Conservation (phyloP, 768 basidiomycete species). For the Porphyrellus cyaneotinctus region DNA sequence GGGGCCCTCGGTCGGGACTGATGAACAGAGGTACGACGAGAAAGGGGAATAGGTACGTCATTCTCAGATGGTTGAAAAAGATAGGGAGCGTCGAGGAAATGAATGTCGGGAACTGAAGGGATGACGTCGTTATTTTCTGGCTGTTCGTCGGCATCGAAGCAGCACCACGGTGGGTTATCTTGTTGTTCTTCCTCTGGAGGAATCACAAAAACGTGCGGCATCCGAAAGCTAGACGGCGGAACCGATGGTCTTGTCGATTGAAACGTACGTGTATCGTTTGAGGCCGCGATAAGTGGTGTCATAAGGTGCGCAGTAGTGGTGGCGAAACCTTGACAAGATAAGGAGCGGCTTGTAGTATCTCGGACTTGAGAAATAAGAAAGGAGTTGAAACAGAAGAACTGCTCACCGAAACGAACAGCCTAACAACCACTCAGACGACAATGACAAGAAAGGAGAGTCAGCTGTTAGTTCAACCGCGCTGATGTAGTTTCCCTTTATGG, state of each 20-base stretch:
- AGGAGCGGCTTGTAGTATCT: conserved; percentile 16
- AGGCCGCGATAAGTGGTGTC: conserved; percentile 11
- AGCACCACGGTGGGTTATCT: conserved; percentile 50
- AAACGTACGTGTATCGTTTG: conserved; percentile 7
- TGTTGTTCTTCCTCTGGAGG: conserved; percentile 56
- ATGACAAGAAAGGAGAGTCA: conserved; percentile 8
- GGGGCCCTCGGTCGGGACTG: conserved; percentile 7
- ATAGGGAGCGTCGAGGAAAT: conserved; percentile 33
- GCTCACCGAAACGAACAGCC: conserved; percentile 14
- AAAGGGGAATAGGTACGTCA: neutral
- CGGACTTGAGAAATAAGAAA: neutral
- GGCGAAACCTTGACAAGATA: neutral
- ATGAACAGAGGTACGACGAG: conserved; percentile 5
- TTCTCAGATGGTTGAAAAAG: conserved; percentile 13
- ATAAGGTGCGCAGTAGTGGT: conserved; percentile 3
- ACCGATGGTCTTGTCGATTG: conserved; percentile 13
- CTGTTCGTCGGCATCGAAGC: conserved; percentile 46
- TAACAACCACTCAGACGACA: conserved; percentile 1
- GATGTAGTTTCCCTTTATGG: conserved; percentile 20
- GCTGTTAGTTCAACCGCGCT: conserved; percentile 20
- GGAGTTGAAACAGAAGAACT: neutral
- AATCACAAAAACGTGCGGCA: conserved; percentile 53
- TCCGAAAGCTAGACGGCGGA: conserved; percentile 8
- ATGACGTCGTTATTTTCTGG: conserved; percentile 18
- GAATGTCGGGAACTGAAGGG: conserved; percentile 26